These are phyloP conservation scores for Stropharia rugosoannulata DNA, from an alignment of 768 basidiomycete genomes.

Conservation along the genomic window DNA sequence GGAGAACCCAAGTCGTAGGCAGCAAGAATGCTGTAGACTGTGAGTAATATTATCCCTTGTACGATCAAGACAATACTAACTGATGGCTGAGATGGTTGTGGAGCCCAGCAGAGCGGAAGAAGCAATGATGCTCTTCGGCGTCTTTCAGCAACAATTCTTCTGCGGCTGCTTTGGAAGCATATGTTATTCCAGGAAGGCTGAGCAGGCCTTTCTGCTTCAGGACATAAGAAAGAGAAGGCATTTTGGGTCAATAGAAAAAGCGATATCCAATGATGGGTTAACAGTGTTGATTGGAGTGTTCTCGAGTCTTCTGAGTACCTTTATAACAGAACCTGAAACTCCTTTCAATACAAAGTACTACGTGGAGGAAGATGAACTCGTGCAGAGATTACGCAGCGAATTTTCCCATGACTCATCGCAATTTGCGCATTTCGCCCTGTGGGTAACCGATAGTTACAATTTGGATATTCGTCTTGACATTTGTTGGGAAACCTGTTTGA, in stretches of 20 bases:
- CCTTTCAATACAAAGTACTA: too few species aligned
- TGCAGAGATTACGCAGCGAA: too few species aligned
- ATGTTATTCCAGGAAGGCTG: slow-evolving; percentile 45
- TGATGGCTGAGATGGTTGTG: slow-evolving; percentile 65
- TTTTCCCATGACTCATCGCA: too few species aligned
- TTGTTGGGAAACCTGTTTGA: too few species aligned
- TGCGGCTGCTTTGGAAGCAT: slow-evolving; percentile 36
- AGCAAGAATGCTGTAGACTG: slow-evolving; percentile 41
- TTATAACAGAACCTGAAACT: too few species aligned
- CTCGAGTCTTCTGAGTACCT: too few species aligned
- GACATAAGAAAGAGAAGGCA: slow-evolving; percentile 26
- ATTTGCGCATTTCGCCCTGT: too few species aligned
- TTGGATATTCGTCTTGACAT: too few species aligned
- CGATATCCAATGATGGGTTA: too few species aligned
- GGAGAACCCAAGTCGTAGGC: slow-evolving; percentile 58
- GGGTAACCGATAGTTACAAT: too few species aligned
- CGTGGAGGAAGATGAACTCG: too few species aligned
- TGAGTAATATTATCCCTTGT: neutral
- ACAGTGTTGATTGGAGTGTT: too few species aligned
- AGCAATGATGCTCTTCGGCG: slow-evolving; percentile 50
- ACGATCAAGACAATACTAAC: slow-evolving; percentile 31
- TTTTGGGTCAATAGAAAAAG: neutral
- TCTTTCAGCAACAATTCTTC: slow-evolving; percentile 50
- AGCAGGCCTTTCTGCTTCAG: slow-evolving; percentile 36
- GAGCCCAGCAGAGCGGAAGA: slow-evolving; percentile 37